These are phyloP conservation scores for Wickerhamomyces chaumierensis DNA, from an alignment of 805 yeast species.

Conservation along the genomic window DNA sequence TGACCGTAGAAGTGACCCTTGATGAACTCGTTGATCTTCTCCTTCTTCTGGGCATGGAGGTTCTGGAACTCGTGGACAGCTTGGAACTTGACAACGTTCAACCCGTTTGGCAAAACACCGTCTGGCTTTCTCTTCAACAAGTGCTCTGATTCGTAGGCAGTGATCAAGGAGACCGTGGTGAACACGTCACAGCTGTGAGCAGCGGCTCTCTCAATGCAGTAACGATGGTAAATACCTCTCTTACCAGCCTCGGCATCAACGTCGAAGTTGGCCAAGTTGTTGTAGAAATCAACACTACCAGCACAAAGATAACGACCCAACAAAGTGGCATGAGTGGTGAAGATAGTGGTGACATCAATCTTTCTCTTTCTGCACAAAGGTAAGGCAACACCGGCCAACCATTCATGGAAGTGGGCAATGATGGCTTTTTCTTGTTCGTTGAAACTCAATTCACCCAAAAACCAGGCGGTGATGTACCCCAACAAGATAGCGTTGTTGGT, in stretches of 20 bases:
- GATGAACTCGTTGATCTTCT: conserved; percentile 84
- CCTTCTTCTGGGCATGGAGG: conserved; percentile 85
- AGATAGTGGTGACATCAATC: conserved; percentile 87
- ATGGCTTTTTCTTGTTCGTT: conserved; percentile 82
- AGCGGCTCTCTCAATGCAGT: conserved; percentile 93
- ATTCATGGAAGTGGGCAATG: conserved; percentile 91
- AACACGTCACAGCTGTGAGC: conserved; percentile 94
- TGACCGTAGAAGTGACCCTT: conserved; percentile 97
- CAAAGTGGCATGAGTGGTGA: conserved; percentile 95
- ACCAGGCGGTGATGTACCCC: conserved; percentile 95
- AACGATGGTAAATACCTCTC: conserved; percentile 93
- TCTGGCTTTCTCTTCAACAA: conserved; percentile 92
- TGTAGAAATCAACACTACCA: conserved; percentile 92
- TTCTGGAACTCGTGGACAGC: conserved; percentile 98
- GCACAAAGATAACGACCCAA: conserved; percentile 94
- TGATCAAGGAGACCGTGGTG: conserved; percentile 93
- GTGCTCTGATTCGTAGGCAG: conserved; percentile 94
- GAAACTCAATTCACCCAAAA: conserved; percentile 84
- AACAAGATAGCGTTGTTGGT: conserved; percentile 86
- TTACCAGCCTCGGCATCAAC: conserved; percentile 98
- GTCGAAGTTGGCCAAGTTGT: conserved; percentile 78
- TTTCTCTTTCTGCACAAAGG: conserved; percentile 87
- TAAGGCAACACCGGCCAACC: conserved; percentile 95
- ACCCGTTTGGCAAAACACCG: conserved; percentile 94
- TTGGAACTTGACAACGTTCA: conserved; percentile 89